Evolutionary conservation across 768 basidiomycete species (phyloP), one percentile per base, ranked within the genome.

Genomic region (Ephemerocybe angulata): DNA sequence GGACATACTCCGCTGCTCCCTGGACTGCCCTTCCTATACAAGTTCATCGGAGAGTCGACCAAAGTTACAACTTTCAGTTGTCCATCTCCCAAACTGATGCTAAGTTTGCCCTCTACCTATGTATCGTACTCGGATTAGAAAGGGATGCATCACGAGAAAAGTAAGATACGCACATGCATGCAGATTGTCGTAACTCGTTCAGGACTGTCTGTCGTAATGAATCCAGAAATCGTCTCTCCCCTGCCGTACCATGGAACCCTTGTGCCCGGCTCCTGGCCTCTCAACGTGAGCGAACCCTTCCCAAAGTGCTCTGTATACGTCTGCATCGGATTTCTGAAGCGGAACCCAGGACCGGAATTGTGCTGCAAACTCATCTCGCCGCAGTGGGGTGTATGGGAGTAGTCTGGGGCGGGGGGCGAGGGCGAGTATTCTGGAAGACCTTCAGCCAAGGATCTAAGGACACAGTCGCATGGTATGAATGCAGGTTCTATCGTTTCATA

Each of bases 331-430:
- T 51, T 41, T 15, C 50, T 28, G 30, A 54, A 52, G 1, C 63
- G 43, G 2, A 63, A 66, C 40, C 37, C 54, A 25, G 62, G 57
- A 25, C 69, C 67, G 6, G 75, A 80, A 0, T 82, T 78, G 40
- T 74, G 73, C 40, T 82, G 78, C 10, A 88, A 76, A 15, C 73
- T 72, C 48, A 71, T 69, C 59, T 88, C 86, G 25, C 77, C 81
- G 1, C 66, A 71, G 3, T 72, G 65, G 29, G 81, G 84, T 22
- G 76, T 75, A 30, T 68, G 74, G 47, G 87, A 83, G 63, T 88
- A 89, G 10, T 70, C 63, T 1, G 87, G 87, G 0, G 78, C 74
- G 22, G 80, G 79, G 3, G 67, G 67, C 4, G 84, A 79, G 1
- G 81, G 75, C 0, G 82, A 74, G 62, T 88, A 88, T 3, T 63